Evolutionary conservation across 2,329 filamentous ascomycete genomes (phyloP), one percentile per base, ranked within the genome.

Genomic region (Ophioceras dolichostomum): DNA sequence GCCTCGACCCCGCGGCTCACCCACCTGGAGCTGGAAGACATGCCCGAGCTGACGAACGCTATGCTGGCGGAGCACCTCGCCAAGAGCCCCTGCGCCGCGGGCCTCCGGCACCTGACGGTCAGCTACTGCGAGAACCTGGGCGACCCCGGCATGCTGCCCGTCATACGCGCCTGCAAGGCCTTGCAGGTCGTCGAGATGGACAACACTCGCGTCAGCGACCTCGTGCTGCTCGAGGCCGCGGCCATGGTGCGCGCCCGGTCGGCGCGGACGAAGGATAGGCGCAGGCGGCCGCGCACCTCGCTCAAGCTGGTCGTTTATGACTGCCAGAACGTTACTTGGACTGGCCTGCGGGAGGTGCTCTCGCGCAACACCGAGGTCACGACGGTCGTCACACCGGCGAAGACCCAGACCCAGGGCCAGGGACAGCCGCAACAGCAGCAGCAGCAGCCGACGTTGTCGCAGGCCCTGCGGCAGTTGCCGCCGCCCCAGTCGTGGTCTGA

Each of bases 311-410:
- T 88, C 1, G 79, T 89, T 7, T 98, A 91, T 54, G 91, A 98
- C 60, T 96, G 89, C 55, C 76, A 80, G 45, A 84, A 89, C 49
- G 77, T 96, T 3, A 94, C 86, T 1, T 96, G 89, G 89, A 83
- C 84, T 0, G 89, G 89, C 21, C 73, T 95, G 27, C 79, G 83
- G 34, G 86, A 94, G 57, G 75, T 96, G 1, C 67, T 96, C 3
- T 87, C 78, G 12, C 77, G 83, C 46, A 96, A 98, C 51, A 76
- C 84, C 10, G 82, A 87, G 49, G 67, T 84, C 32, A 12, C 12
- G 22, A 26, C 7, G 22, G 22, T 26, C 8, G 22, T 12, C 22
- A 26, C 7, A 26, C 22, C 22, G 22, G 73, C 70, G 21, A 71
- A 70, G 13, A 65, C 67, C n/a, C 31, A 32, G 16, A 31, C 39